Conservation (phyloP, 1,284 basidiomycete species). For the Pholiota adiposa region DNA sequence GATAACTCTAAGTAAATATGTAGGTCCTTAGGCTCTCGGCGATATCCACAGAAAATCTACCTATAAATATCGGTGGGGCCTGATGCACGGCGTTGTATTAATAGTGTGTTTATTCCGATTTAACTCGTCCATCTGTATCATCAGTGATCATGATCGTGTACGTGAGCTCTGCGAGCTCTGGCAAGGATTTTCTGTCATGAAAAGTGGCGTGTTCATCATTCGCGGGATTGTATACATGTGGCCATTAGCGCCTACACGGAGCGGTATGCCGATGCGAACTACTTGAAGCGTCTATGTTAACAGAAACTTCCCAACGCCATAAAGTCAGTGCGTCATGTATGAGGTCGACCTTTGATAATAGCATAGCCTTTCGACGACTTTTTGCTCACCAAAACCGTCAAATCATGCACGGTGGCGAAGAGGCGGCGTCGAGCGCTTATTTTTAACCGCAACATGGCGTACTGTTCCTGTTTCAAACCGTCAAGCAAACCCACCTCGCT, state of each 20-base stretch:
- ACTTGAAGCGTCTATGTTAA: not conserved
- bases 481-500: not conserved
- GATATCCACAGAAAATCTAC: not conserved
- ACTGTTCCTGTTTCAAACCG: not conserved
- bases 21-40: not conserved
- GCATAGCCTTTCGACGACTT: not conserved
- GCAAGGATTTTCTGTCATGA: not conserved
- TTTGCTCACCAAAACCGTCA: not conserved
- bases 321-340: not conserved
- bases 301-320: too few relatives aligned
- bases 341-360: not conserved
- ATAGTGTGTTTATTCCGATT: not conserved
- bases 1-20: not conserved
- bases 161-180: not conserved
- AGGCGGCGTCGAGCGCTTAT: not conserved
- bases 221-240: not conserved
- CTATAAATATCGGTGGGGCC: not conserved
- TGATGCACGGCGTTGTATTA: not conserved
- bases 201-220: not conserved
- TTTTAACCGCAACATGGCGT: slow-evolving; percentile 1
- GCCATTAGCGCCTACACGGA: not conserved
- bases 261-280: too few relatives aligned
- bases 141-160: not conserved
- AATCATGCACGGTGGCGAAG: not conserved
- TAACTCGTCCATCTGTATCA: not conserved